A percentile compares a stretch with the other conserved stretches of the same genome.
These are phyloP conservation scores for Aspergillus ostianus DNA, from an alignment of 495 filamentous ascomycete species.

Conservation along the genomic window DNA sequence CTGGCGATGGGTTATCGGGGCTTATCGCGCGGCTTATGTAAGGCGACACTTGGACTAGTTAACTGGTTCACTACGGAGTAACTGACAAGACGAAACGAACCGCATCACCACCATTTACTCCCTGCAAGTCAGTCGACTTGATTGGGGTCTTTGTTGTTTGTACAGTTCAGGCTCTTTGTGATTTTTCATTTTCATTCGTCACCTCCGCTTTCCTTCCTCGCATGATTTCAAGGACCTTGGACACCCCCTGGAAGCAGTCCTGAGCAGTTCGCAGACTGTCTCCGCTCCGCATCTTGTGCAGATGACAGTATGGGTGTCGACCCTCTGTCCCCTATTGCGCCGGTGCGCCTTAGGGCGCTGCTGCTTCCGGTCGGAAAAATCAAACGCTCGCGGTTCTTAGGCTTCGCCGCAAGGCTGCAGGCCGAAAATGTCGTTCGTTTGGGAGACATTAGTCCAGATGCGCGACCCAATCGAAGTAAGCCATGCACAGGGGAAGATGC, in stretches of 20 bases:
- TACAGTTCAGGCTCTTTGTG: not conserved
- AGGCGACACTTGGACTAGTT: not conserved
- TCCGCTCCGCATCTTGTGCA: slow-evolving; percentile 26
- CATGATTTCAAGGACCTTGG: slow-evolving; percentile 26
- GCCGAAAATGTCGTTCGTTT: slow-evolving; percentile 81
- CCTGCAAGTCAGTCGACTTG: not conserved
- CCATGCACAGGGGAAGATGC: slow-evolving; percentile 1
- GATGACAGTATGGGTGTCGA: slow-evolving; percentile 76
- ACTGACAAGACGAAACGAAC: not conserved
- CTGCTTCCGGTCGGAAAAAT: slow-evolving; percentile 84
- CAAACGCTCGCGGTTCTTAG: slow-evolving; percentile 73
- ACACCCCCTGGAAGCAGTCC: slow-evolving; percentile 35
- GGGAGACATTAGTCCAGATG: slow-evolving; percentile 87
- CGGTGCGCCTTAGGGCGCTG: slow-evolving; percentile 81
- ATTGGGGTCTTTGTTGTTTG: not conserved
- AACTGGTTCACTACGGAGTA: too few species aligned
- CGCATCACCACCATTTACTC: not conserved
- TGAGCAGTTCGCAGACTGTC: slow-evolving; percentile 31
- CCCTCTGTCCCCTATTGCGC: slow-evolving; percentile 81
- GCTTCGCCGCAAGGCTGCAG: slow-evolving; percentile 75
- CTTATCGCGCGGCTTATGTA: not conserved
- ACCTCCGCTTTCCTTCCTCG: slow-evolving; percentile 11
- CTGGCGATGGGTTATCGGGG: not conserved
- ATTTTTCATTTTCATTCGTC: not conserved
- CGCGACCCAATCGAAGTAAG: slow-evolving; percentile 84